Conservation (phyloP, 2,329 filamentous ascomycete genomes). For the Ascomycota sp. region DNA sequence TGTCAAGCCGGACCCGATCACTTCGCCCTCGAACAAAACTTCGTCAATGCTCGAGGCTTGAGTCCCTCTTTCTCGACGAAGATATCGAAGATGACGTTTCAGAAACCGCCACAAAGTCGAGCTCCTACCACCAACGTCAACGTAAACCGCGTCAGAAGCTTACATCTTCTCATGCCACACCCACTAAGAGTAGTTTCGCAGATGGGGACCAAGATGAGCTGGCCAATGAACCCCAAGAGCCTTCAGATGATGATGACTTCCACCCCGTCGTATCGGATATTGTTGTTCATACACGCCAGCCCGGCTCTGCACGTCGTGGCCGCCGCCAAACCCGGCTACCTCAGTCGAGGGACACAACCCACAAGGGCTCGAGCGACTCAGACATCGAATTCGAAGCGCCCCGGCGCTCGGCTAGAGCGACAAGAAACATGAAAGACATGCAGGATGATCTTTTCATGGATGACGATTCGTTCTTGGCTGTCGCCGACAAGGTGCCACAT, state of each 20-base stretch:
- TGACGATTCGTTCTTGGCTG: conserved; percentile 32
- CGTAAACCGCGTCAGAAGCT: conserved; percentile 4
- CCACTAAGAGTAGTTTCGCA: conserved; percentile 6
- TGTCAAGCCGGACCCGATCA: conserved; percentile 1
- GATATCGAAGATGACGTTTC: conserved; percentile 4
- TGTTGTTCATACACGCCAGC: conserved; percentile 4
- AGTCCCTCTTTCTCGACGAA: conserved; percentile 4
- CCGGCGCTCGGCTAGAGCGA: conserved; percentile 28
- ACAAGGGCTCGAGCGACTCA: conserved; percentile 13
- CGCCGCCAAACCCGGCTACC: conserved; percentile 3
- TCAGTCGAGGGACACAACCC: conserved; percentile 1
- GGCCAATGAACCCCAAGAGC: conserved; percentile 8
- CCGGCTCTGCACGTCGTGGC: conserved; percentile 6
- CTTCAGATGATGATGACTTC: conserved; percentile 13
- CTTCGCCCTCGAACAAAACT: conserved; percentile 9
- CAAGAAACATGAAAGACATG: conserved; percentile 22
- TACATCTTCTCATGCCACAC: conserved; percentile 6
- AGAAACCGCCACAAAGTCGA: background rate
- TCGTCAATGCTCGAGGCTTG: conserved; percentile 1
- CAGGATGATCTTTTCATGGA: conserved; percentile 33
- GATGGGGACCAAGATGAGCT: conserved; percentile 14
- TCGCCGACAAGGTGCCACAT: conserved; percentile 22
- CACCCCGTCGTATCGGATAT: conserved; percentile 18
- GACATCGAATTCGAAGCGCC: conserved; percentile 32
- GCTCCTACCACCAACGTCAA: conserved; percentile 7